phyloP scores from a whole-genome alignment of 2,329 filamentous ascomycete genomes.

The Sclerotinia trifoliorum region DNA sequence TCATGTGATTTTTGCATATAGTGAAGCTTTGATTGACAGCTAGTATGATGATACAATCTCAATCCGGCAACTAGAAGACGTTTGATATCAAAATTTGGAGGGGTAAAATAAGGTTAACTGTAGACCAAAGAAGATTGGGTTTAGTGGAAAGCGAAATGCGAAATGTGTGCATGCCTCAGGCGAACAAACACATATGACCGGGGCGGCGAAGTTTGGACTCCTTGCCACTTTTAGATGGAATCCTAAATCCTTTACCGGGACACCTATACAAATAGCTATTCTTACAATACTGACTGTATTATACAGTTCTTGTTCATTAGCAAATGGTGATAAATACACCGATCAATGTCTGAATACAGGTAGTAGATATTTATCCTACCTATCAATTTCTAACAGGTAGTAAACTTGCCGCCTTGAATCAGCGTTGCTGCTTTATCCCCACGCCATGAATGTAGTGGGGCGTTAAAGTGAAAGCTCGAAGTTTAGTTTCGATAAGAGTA shows the following conservation, averaged over 20 bases:
- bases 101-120: too few relatives aligned
- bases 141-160: neutral
- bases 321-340: too few relatives aligned
- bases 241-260: too few relatives aligned
- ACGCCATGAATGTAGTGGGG: neutral
- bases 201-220: neutral
- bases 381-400: neutral
- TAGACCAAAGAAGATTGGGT: neutral
- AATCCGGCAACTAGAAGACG: too few relatives aligned
- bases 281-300: too few relatives aligned
- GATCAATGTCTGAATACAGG: too few relatives aligned
- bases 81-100: too few relatives aligned
- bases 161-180: neutral
- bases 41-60: neutral
- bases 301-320: too few relatives aligned
- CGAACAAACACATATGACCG: neutral
- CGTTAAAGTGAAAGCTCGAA: neutral
- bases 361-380: neutral
- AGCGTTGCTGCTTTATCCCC: neutral
- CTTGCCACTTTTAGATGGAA: neutral
- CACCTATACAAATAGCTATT: too few relatives aligned
- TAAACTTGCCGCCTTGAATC: neutral
- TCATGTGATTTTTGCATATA: neutral
- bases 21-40: too few relatives aligned
- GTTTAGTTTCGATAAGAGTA: conserved; percentile 1